Evolutionary conservation across 805 yeast species (phyloP).

Genomic region (Candida namnaoensis): DNA sequence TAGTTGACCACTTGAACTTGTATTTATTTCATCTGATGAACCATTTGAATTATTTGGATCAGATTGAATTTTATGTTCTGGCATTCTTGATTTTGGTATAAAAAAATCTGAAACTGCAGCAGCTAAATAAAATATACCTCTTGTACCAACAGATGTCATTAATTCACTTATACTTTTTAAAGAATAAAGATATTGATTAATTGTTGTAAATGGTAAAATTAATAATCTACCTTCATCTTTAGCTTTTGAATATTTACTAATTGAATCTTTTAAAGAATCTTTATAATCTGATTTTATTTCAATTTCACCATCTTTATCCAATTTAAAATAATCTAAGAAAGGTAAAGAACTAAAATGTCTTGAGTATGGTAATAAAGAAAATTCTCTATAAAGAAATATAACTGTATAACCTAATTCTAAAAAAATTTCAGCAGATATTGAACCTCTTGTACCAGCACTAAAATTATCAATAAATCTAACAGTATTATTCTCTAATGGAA

Average conservation of each 20-base stretch:
- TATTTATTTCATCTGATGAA: constrained; percentile 2
- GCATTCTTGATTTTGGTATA: constrained; percentile 75
- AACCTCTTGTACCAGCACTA: constrained; percentile 97
- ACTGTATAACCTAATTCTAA: constrained; percentile 85
- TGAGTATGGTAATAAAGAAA: constrained; percentile 86
- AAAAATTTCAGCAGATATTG: constrained; percentile 90
- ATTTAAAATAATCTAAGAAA: constrained; percentile 73
- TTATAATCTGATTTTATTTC: constrained; percentile 55
- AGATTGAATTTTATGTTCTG: constrained; percentile 93
- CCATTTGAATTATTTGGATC: constrained; percentile 38
- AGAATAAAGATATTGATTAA: constrained; percentile 87
- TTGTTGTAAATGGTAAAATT: constrained; percentile 85
- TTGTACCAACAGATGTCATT: constrained; percentile 43
- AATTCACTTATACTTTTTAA: constrained; percentile 56
- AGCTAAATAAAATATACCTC: constrained; percentile 78
- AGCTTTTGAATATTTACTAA: constrained; percentile 40
- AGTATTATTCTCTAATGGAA: constrained; percentile 93
- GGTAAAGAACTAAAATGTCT: constrained; percentile 73
- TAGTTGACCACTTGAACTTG: constrained; percentile 47
- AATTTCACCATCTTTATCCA: constrained; percentile 40
- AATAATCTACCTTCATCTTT: constrained; percentile 29
- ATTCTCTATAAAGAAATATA: constrained; percentile 86
- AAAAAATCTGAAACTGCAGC: constrained; percentile 98
- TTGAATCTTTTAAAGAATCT: constrained; percentile 49
- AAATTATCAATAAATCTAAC: constrained; percentile 96